Conservation (phyloP, 1,284 basidiomycete species). For the Trichosporon faecale region DNA sequence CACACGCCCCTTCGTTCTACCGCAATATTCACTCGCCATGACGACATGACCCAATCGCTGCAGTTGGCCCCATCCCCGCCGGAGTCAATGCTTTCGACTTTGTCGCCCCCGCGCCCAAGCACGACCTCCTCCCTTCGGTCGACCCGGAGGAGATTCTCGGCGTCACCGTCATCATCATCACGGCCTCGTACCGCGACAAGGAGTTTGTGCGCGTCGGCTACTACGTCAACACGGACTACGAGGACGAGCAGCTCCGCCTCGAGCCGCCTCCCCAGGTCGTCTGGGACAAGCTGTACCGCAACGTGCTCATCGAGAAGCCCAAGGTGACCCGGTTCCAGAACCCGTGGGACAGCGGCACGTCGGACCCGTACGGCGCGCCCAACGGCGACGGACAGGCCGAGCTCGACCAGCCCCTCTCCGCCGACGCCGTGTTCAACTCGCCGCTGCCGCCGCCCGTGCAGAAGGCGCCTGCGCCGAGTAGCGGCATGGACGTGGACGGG, state of each 20-base stretch:
- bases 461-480: conserved; percentile 30
- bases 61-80: conserved; percentile 81
- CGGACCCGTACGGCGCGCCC: conserved; percentile 11
- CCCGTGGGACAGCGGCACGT: conserved; percentile 39
- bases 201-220: conserved; percentile 99
- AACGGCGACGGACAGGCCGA: conserved; percentile 9
- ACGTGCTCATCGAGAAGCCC: conserved; percentile 83
- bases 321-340: conserved; percentile 73
- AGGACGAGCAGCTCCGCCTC: conserved; percentile 82
- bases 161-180: conserved; percentile 91
- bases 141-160: conserved; percentile 62
- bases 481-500: conserved; percentile 41
- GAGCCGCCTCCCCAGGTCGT: conserved; percentile 65
- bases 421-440: conserved; percentile 27
- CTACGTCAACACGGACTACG: conserved; percentile 99
- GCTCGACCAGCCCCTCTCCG: conserved; percentile 18
- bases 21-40: neutral
- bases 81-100: conserved; percentile 98
- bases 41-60: neutral
- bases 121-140: conserved; percentile 69
- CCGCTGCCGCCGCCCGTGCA: conserved; percentile 44
- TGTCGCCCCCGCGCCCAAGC: conserved; percentile 63
- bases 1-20: neutral
- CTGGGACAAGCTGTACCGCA: conserved; percentile 76
- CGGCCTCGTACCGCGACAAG: conserved; percentile 84